phyloP scores from a whole-genome alignment of 805 yeast species.

The Candida mattraensis region DNA sequence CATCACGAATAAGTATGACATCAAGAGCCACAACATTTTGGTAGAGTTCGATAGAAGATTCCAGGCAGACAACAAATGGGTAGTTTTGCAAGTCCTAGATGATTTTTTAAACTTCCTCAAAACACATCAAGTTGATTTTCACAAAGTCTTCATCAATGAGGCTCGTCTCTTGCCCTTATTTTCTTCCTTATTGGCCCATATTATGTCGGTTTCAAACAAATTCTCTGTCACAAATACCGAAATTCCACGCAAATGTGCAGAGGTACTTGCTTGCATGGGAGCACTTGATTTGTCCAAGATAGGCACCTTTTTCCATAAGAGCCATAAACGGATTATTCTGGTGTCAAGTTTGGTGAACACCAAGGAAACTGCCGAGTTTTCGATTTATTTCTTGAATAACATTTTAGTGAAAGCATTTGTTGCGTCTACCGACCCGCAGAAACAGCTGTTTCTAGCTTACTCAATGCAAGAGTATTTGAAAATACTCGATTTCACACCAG shows the following conservation, averaged over 20 bases:
- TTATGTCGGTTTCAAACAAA: constrained; percentile 56
- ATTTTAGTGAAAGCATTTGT: constrained; percentile 81
- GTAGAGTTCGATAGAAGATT: constrained; percentile 57
- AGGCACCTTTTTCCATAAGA: constrained; percentile 33
- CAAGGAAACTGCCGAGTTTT: constrained; percentile 62
- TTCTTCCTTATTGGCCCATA: constrained; percentile 48
- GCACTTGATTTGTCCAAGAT: constrained; percentile 66
- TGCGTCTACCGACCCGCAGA: constrained; percentile 84
- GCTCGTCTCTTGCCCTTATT: constrained; percentile 33
- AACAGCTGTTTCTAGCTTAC: constrained; percentile 80
- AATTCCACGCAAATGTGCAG: constrained; percentile 61
- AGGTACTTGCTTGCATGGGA: constrained; percentile 75
- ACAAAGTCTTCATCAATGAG: constrained; percentile 42
- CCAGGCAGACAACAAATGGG: constrained; percentile 63
- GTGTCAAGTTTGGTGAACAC: constrained; percentile 62
- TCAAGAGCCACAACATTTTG: constrained; percentile 35
- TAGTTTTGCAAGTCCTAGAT: constrained; percentile 67
- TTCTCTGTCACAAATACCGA: constrained; percentile 47
- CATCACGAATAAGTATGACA: constrained; percentile 21
- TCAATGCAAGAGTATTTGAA: constrained; percentile 85
- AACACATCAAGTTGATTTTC: constrained; percentile 51
- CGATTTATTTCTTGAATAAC: constrained; percentile 62
- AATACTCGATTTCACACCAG: constrained; percentile 45
- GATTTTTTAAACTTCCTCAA: constrained; percentile 57
- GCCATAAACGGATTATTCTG: constrained; percentile 45